These are phyloP conservation scores for Waitea zeae DNA, from an alignment of 1,284 basidiomycete genomes.

Conservation along the genomic window DNA sequence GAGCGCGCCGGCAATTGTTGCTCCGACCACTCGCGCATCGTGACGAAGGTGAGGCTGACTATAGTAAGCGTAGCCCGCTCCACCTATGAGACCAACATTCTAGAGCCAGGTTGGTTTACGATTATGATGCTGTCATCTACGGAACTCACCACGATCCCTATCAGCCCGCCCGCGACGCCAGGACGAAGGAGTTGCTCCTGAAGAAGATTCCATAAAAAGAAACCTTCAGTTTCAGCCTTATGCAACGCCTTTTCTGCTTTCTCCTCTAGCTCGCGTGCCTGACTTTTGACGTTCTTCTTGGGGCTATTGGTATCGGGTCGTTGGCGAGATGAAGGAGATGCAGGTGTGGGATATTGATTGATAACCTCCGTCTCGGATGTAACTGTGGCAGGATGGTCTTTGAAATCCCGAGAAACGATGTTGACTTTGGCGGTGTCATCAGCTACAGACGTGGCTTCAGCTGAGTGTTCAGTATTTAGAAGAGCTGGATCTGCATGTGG, in stretches of 20 bases:
- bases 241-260: slow-evolving; percentile 18
- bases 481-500: slow-evolving; percentile 45
- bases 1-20: slow-evolving; percentile 33
- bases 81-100: slow-evolving; percentile 54
- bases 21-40: slow-evolving; percentile 36
- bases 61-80: slow-evolving; percentile 50
- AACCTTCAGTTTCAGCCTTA: slow-evolving; percentile 35
- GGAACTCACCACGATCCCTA: slow-evolving; percentile 41
- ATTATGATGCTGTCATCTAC: background rate
- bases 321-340: slow-evolving; percentile 5
- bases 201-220: slow-evolving; percentile 34
- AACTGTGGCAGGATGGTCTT: slow-evolving; percentile 24
- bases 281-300: background rate
- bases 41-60: slow-evolving; percentile 43
- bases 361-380: slow-evolving; percentile 15
- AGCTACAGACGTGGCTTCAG: slow-evolving; percentile 19
- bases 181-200: slow-evolving; percentile 51
- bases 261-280: slow-evolving; percentile 2
- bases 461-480: slow-evolving; percentile 30
- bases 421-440: slow-evolving; percentile 38
- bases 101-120: slow-evolving; percentile 10
- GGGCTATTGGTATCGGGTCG: slow-evolving; percentile 3
- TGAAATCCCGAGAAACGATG: slow-evolving; percentile 31
- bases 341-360: slow-evolving; percentile 7
- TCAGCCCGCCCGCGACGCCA: slow-evolving; percentile 51